These are phyloP conservation scores for Cladosporium sp. DNA, from an alignment of 2,329 filamentous ascomycete genomes.

Conservation along the genomic window DNA sequence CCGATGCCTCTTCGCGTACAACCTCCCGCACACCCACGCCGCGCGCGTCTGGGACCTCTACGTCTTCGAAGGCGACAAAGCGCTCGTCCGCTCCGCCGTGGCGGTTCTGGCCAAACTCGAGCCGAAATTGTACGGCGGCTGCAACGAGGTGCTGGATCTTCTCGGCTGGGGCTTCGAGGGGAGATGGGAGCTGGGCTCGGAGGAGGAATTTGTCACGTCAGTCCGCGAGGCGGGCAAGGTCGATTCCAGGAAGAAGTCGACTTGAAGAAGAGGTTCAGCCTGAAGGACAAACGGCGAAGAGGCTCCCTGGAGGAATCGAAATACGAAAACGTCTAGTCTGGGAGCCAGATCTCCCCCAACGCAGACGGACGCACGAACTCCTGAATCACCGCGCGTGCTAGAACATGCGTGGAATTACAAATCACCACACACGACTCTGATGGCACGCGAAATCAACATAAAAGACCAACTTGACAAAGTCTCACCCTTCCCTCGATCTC, in stretches of 20 bases:
- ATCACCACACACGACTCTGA: not conserved
- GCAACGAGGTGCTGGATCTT: conserved; percentile 41
- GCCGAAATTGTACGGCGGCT: conserved; percentile 44
- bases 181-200: conserved; percentile 31
- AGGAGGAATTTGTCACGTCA: conserved; percentile 37
- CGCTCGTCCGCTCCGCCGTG: conserved; percentile 67
- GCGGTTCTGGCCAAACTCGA: conserved; percentile 58
- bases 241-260: conserved; percentile 19
- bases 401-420: not conserved
- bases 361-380: too few relatives aligned
- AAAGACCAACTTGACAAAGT: too few relatives aligned
- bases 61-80: conserved; percentile 73
- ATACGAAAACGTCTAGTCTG: not conserved
- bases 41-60: conserved; percentile 77
- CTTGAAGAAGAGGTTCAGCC: not conserved
- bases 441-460: not conserved
- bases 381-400: too few relatives aligned
- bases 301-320: conserved; percentile 4
- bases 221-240: conserved; percentile 36
- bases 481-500: too few relatives aligned
- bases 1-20: conserved; percentile 30
- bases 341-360: not conserved
- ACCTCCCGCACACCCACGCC: conserved; percentile 42
- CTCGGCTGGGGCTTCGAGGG: conserved; percentile 38
- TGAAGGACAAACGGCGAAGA: too few relatives aligned